Percentiles rank a stretch among this genome's conserved stretches.
Evolutionary conservation across 2,329 filamentous ascomycete species (phyloP).

Genomic region (Penicillium sp.): DNA sequence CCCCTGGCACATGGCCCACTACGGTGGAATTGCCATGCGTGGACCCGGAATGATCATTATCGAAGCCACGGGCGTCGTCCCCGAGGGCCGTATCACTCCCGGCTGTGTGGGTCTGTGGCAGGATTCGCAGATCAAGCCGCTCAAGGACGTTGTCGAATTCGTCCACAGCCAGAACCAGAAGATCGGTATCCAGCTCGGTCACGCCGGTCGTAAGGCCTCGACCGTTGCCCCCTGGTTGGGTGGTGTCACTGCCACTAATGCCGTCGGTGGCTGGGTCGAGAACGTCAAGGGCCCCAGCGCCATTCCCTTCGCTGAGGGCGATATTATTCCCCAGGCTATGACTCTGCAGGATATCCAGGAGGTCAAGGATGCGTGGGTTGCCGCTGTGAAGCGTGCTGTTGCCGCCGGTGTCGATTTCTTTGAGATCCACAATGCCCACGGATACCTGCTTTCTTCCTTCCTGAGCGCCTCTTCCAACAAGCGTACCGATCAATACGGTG

Average conservation of each 20-base stretch:
- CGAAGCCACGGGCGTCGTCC: conserved; percentile 74
- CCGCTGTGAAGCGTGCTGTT: conserved; percentile 60
- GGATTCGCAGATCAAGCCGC: conserved; percentile 74
- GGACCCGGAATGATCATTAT: conserved; percentile 76
- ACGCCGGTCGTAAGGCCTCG: conserved; percentile 69
- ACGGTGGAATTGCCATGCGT: conserved; percentile 74
- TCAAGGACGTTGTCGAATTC: conserved; percentile 71
- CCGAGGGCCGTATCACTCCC: conserved; percentile 81
- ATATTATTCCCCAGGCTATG: conserved; percentile 67
- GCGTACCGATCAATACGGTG: conserved; percentile 59
- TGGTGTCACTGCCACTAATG: conserved; percentile 47
- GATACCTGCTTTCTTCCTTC: conserved; percentile 72
- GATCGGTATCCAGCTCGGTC: conserved; percentile 77
- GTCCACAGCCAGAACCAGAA: conserved; percentile 76
- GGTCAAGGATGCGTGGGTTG: conserved; percentile 63
- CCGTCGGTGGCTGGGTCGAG: conserved; percentile 56
- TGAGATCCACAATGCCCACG: conserved; percentile 77
- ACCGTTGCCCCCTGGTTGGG: conserved; percentile 55
- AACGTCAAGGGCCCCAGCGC: conserved; percentile 60
- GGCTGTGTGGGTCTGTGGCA: conserved; percentile 66
- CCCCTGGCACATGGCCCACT: conserved; percentile 78
- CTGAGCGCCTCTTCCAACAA: conserved; percentile 67
- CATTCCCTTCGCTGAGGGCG: conserved; percentile 62
- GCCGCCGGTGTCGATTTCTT: conserved; percentile 73
- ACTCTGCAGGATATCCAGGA: conserved; percentile 66